Conservation (phyloP, 129 eudicot genomes). For the Saposhnikovia divaricata region DNA sequence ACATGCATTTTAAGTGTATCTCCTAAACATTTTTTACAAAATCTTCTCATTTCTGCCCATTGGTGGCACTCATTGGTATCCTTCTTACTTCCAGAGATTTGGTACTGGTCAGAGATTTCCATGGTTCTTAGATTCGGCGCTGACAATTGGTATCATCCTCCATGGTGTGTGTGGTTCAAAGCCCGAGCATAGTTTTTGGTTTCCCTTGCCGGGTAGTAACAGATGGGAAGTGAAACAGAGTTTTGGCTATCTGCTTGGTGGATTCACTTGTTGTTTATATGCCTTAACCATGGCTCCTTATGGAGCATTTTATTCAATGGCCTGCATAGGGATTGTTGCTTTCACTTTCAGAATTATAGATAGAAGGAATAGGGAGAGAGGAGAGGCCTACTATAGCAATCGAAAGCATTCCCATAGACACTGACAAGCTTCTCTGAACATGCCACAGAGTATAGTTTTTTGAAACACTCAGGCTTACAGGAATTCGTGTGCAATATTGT, state of each 20-base stretch:
- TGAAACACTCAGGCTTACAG: neutral
- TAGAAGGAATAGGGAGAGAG: constrained; percentile 56
- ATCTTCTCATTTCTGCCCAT: neutral
- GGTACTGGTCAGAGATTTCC: constrained; percentile 65
- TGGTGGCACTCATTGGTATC: constrained; percentile 11
- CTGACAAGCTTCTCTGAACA: constrained; percentile 19
- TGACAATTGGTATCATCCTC: constrained; percentile 70
- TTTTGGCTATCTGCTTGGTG: constrained; percentile 67
- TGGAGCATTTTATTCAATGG: constrained; percentile 74
- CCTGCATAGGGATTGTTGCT: constrained; percentile 54
- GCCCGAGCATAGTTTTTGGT: constrained; percentile 72
- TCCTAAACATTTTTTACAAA: neutral
- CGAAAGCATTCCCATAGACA: constrained; percentile 89
- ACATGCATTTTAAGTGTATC: neutral
- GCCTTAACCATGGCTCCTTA: constrained; percentile 88
- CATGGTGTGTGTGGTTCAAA: constrained; percentile 76
- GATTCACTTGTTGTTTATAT: constrained; percentile 57
- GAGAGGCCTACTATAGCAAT: constrained; percentile 53
- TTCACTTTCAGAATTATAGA: constrained; percentile 56
- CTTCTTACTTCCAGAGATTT: constrained; percentile 55
- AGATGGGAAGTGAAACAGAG: constrained; percentile 60
- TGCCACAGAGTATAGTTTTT: neutral
- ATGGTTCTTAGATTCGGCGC: constrained; percentile 69
- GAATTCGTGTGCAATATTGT: constrained; percentile 5
- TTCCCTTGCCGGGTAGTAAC: constrained; percentile 44